Percentiles rank a stretch among this genome's conserved stretches.
Conservation (phyloP, 2,329 filamentous ascomycete species). For the Colletotrichum endophyticum region DNA sequence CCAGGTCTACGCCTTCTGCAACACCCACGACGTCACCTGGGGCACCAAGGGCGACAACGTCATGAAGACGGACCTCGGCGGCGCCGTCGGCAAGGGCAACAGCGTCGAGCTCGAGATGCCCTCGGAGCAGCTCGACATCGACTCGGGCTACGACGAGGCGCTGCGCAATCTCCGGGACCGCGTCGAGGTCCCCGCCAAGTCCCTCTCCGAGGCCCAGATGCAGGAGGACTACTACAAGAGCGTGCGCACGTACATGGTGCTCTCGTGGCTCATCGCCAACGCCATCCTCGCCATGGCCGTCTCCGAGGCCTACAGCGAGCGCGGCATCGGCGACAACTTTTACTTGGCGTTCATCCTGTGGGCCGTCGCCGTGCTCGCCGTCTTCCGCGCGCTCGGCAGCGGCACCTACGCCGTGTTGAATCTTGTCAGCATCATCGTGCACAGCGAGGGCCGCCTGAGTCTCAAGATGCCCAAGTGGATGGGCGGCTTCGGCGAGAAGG, state of each 20-base stretch:
- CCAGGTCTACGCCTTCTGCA: constrained; percentile 98
- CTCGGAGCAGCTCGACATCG: constrained; percentile 95
- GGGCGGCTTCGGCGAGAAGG: constrained; percentile 48
- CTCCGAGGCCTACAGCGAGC: constrained; percentile 79
- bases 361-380: constrained; percentile 83
- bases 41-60: constrained; percentile 99
- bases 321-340: constrained; percentile 78
- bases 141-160: constrained; percentile 95
- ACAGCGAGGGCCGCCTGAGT: constrained; percentile 74
- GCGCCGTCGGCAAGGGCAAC: constrained; percentile 76
- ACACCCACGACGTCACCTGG: constrained; percentile 99
- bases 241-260: constrained; percentile 97
- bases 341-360: constrained; percentile 95
- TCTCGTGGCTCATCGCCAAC: constrained; percentile 92
- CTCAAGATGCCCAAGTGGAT: constrained; percentile 60
- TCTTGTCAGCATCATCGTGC: constrained; percentile 81
- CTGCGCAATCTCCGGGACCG: constrained; percentile 94
- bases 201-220: constrained; percentile 75
- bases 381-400: constrained; percentile 86
- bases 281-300: constrained; percentile 93
- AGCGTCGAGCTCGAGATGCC: constrained; percentile 97
- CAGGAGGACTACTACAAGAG: constrained; percentile 99
- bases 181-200: constrained; percentile 74
- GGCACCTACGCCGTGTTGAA: constrained; percentile 86
- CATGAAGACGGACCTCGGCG: constrained; percentile 88